Evolutionary conservation across 139 green algal genomes (phyloP).

Genomic region (Haematococcus sp.): DNA sequence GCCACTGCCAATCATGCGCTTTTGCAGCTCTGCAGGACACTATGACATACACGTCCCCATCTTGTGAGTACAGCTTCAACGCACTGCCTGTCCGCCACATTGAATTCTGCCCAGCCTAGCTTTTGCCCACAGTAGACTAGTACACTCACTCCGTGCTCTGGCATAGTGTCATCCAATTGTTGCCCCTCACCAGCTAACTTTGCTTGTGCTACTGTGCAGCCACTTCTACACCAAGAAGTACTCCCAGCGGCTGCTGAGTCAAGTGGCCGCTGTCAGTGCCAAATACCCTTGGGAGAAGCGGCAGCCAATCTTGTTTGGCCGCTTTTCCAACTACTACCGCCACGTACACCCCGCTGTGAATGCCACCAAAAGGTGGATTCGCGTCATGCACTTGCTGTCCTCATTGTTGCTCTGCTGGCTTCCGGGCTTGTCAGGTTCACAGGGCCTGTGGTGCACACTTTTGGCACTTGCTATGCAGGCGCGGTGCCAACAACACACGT

Average conservation of each 20-base stretch:
- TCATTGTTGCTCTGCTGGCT: too few species aligned
- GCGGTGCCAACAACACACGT: slow-evolving; percentile 1
- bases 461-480: too few species aligned
- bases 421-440: too few species aligned
- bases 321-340: slow-evolving; percentile 37
- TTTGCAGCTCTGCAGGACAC: slow-evolving; percentile 25
- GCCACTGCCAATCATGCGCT: slow-evolving; percentile 13
- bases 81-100: too few species aligned
- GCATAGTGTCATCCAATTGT: too few species aligned
- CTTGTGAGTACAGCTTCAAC: neutral
- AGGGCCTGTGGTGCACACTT: too few species aligned
- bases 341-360: slow-evolving; percentile 20
- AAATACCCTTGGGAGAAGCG: slow-evolving; percentile 23
- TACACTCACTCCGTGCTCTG: too few species aligned
- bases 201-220: too few species aligned
- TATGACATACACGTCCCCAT: slow-evolving; percentile 21
- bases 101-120: too few species aligned
- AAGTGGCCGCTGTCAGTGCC: neutral
- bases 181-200: too few species aligned
- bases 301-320: slow-evolving; percentile 14
- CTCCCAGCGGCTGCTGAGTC: slow-evolving; percentile 16
- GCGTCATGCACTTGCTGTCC: too few species aligned
- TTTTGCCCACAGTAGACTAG: too few species aligned
- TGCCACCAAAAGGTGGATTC: neutral
- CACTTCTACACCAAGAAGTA: slow-evolving; percentile 52